These are phyloP conservation scores for Fusarium heterosporum DNA, from an alignment of 2,329 filamentous ascomycete species.

Conservation along the genomic window DNA sequence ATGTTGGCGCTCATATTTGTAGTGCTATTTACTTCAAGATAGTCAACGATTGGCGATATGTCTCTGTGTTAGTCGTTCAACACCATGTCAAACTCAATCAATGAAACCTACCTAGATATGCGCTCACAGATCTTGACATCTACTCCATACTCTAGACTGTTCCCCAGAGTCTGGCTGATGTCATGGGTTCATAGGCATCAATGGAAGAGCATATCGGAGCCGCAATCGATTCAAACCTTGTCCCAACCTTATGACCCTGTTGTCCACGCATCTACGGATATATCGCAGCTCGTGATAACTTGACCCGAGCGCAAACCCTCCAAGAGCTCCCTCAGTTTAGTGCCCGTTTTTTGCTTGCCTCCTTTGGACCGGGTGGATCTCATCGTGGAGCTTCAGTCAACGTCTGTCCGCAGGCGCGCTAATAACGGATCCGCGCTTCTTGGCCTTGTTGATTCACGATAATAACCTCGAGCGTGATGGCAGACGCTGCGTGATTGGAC, in stretches of 20 bases:
- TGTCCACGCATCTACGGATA: slow-evolving; percentile 1
- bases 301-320: slow-evolving; percentile 2
- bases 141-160: slow-evolving; percentile 9
- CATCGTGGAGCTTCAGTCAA: slow-evolving; percentile 37
- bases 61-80: background rate
- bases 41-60: background rate
- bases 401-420: slow-evolving; percentile 36
- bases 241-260: slow-evolving; percentile 11
- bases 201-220: slow-evolving; percentile 34
- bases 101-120: slow-evolving; percentile 10
- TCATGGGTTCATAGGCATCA: slow-evolving; percentile 15
- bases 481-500: slow-evolving; percentile 33
- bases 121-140: slow-evolving; percentile 31
- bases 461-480: background rate
- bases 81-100: background rate
- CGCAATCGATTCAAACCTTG: slow-evolving; percentile 22
- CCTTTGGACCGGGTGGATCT: slow-evolving; percentile 48
- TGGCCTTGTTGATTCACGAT: slow-evolving; percentile 17
- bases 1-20: background rate
- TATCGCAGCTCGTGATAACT: slow-evolving; percentile 3
- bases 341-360: slow-evolving; percentile 27
- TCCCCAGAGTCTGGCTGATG: slow-evolving; percentile 20
- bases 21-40: background rate
- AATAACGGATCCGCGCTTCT: slow-evolving; percentile 44
- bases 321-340: slow-evolving; percentile 15